phyloP scores from a whole-genome alignment of 371 early-diverging fungal species.

The Gilbertella persicaria region DNA sequence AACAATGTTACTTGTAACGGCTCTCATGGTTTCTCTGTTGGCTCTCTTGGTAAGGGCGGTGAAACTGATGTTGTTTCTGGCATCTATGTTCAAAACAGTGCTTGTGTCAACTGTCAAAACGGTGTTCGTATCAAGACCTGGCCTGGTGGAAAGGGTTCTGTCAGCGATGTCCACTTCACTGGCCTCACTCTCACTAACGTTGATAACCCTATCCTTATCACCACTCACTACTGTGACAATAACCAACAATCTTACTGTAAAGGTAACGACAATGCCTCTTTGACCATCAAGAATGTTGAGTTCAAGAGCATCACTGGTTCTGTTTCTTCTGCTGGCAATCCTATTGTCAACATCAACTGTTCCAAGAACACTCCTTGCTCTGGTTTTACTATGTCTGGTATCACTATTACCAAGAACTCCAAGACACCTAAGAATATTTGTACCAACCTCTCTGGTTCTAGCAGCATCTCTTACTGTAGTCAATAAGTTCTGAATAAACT shows the following conservation, averaged over 20 bases:
- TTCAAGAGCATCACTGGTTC: slow-evolving; percentile 22
- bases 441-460: slow-evolving; percentile 21
- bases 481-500: no score
- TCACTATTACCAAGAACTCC: slow-evolving; percentile 11
- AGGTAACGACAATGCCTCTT: slow-evolving; percentile 18
- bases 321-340: slow-evolving; percentile 9
- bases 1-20: slow-evolving; percentile 25
- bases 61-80: slow-evolving; percentile 22
- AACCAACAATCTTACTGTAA: slow-evolving; percentile 18
- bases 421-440: slow-evolving; percentile 26
- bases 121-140: no score
- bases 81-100: slow-evolving; percentile 22
- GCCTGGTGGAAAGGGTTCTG: no score
- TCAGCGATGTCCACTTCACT: no score
- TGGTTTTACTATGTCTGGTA: slow-evolving; percentile 15
- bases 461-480: no score
- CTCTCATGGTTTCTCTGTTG: no score
- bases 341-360: slow-evolving; percentile 25
- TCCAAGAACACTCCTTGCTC: slow-evolving; percentile 32
- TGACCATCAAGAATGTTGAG: slow-evolving; percentile 26
- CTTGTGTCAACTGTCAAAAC: slow-evolving; percentile 33
- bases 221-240: no score
- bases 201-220: no score
- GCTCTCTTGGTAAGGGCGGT: slow-evolving; percentile 34
- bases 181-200: no score